A percentile compares a stretch with the other conserved stretches of the same genome.
phyloP scores from a whole-genome alignment of 2,329 filamentous ascomycete genomes.

The Lojkania enalia region DNA sequence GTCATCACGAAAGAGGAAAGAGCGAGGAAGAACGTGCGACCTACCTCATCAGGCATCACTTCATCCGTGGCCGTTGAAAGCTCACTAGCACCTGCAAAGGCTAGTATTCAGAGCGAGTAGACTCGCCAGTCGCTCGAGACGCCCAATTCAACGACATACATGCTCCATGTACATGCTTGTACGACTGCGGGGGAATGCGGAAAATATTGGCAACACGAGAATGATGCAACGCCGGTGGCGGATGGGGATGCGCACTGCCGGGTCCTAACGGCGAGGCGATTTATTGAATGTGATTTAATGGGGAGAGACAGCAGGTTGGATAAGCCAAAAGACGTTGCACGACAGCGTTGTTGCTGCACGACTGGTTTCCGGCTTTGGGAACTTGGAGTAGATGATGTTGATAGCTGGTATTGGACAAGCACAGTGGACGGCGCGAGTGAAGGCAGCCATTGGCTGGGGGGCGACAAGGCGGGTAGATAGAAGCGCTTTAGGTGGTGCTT shows the following conservation, averaged over 20 bases:
- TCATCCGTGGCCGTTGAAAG: no score
- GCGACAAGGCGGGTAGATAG: neutral
- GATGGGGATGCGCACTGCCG: constrained; percentile 10
- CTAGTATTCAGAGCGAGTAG: no score
- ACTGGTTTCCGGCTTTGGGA: neutral
- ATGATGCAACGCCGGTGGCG: neutral
- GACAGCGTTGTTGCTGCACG: neutral
- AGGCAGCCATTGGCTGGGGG: neutral
- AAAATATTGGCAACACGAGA: constrained; percentile 23
- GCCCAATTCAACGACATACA: no score
- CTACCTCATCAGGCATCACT: no score
- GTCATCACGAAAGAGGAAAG: no score
- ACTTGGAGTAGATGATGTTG: neutral
- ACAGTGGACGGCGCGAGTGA: neutral
- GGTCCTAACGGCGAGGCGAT: neutral
- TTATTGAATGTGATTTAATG: constrained; percentile 2
- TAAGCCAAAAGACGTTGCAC: neutral
- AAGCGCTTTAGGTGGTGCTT: constrained; percentile 1
- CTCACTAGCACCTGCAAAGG: no score
- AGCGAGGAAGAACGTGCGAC: no score
- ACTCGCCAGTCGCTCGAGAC: no score
- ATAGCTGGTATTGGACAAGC: neutral
- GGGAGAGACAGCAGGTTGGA: constrained; percentile 9
- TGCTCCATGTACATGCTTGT: constrained; percentile 7
- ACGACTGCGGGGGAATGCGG: constrained; percentile 14